Evolutionary conservation across 805 yeast genomes (phyloP).

Genomic region (Candida coleopterorum): DNA sequence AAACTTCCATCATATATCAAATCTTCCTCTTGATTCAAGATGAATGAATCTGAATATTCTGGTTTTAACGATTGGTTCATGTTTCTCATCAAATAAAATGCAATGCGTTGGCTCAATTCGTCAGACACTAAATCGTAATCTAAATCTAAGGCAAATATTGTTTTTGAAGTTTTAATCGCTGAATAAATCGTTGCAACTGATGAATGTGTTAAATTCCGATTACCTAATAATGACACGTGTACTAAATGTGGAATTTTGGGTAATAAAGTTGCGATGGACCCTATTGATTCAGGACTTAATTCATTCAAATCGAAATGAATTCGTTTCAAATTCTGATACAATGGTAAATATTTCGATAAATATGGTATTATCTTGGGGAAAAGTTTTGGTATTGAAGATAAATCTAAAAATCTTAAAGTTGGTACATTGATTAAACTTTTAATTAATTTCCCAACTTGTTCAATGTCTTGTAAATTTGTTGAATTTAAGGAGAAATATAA

Average conservation of each 20-base stretch:
- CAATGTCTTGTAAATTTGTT: conserved; percentile 41
- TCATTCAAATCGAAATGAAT: conserved; percentile 54
- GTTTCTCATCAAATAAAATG: conserved; percentile 53
- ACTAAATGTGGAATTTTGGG: conserved; percentile 45
- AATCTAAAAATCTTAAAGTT: conserved; percentile 46
- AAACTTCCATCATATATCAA: conserved; percentile 72
- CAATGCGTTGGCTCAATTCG: conserved; percentile 49
- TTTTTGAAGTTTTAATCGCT: conserved; percentile 41
- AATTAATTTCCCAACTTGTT: conserved; percentile 33
- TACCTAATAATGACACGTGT: conserved; percentile 53
- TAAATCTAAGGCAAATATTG: conserved; percentile 48
- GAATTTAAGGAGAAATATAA: conserved; percentile 51
- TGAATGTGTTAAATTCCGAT: conserved; percentile 38
- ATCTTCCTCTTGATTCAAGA: conserved; percentile 37
- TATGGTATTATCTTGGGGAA: conserved; percentile 48
- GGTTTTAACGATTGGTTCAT: conserved; percentile 43
- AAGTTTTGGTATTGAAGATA: conserved; percentile 47
- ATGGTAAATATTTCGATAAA: conserved; percentile 42
- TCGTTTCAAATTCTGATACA: conserved; percentile 41
- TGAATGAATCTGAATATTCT: conserved; percentile 8
- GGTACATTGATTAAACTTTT: conserved; percentile 32
- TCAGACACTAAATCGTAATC: conserved; percentile 51
- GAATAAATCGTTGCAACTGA: conserved; percentile 48
- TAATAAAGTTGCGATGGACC: conserved; percentile 44
- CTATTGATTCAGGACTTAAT: conserved; percentile 40